phyloP scores from a whole-genome alignment of 1,139 yeast genomes.

The Groenewaldozyma sp. region DNA sequence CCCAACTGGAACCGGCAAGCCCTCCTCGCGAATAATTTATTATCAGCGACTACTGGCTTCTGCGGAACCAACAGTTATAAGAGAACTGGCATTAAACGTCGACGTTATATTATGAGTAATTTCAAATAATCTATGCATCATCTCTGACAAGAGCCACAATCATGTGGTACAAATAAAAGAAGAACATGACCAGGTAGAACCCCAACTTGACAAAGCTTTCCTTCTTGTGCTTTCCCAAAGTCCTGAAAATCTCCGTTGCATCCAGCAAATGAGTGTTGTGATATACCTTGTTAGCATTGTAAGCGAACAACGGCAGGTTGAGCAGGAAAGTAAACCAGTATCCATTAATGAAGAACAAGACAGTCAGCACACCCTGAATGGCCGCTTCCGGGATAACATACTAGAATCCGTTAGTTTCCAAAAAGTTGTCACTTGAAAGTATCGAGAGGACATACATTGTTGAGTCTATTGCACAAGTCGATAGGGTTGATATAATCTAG shows the following conservation, averaged over 20 bases:
- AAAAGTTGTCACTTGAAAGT: too few relatives aligned
- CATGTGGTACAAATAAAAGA: conserved; percentile 94
- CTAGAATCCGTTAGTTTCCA: too few relatives aligned
- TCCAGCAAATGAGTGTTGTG: conserved; percentile 68
- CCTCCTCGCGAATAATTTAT: too few relatives aligned
- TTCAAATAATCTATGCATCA: conserved; percentile 14
- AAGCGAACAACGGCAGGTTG: conserved; percentile 80
- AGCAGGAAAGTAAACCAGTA: conserved; percentile 87
- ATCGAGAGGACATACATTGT: too few relatives aligned
- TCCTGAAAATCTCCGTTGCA: conserved; percentile 96
- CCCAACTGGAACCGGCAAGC: too few relatives aligned
- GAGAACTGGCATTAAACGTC: background rate
- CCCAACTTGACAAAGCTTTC: conserved; percentile 88
- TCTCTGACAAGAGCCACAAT: conserved; percentile 87
- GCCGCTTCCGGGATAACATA: conserved; percentile 89
- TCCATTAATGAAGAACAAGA: conserved; percentile 73
- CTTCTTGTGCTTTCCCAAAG: conserved; percentile 84
- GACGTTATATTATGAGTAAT: background rate
- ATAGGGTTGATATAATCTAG: conserved; percentile 91
- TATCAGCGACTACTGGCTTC: background rate
- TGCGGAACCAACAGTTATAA: background rate
- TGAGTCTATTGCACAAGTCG: conserved; percentile 88
- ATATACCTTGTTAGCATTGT: conserved; percentile 20
- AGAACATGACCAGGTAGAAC: conserved; percentile 84
- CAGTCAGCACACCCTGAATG: conserved; percentile 64